Evolutionary conservation across 2,329 filamentous ascomycete species (phyloP), one percentile per base, ranked within the genome.

Genomic region (Ceratocystis smalleyi): DNA sequence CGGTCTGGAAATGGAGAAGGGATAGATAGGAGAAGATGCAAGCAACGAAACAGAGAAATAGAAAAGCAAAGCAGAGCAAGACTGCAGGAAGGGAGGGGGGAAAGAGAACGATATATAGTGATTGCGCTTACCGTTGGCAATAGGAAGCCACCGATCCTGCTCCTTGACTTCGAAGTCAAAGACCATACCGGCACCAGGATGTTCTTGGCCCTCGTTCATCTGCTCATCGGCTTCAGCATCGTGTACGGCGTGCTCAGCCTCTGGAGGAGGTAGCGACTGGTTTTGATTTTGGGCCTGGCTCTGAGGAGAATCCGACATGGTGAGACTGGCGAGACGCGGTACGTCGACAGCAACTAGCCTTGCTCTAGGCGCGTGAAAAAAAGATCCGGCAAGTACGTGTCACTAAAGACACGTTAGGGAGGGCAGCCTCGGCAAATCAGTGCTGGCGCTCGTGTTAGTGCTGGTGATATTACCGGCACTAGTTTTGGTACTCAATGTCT

Each of bases 111-210:
- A 40, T 4, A 40, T 15, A 15, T 40, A 40, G 35, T 40, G 35
- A 40, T 15, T 40, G 35, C 35, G 94, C 94, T 83, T 83, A 99
- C 94, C 94, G 91, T 99, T 99, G 79, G 94, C 94, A 83, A 99
- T 99, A 75, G 94, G 94, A 75, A 99, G 84, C 94, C 94, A 99
- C 82, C 94, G 83, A 78, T 99, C 94, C 78, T 99, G 94, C 78
- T 99, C 94, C 82, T 97, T 97, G 77, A 97, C 92, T 79, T 97
- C 92, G 75, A 96, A 96, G 79, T 97, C 92, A 74, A 90, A 90
- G 77, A 80, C 85, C 77, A 87, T 81, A 75, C 83, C 86, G 76
- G 82, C 82, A 75, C 81, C 81, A 79, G 90, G 87, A 85, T 84
- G 82, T 79, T 89, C 86, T 77, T 86, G 83, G 78, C 82, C 79